Percentiles rank a stretch among this genome's conserved stretches.
phyloP scores from a whole-genome alignment of 2,329 filamentous ascomycete genomes.

The Teratosphaeria gauchensis region DNA sequence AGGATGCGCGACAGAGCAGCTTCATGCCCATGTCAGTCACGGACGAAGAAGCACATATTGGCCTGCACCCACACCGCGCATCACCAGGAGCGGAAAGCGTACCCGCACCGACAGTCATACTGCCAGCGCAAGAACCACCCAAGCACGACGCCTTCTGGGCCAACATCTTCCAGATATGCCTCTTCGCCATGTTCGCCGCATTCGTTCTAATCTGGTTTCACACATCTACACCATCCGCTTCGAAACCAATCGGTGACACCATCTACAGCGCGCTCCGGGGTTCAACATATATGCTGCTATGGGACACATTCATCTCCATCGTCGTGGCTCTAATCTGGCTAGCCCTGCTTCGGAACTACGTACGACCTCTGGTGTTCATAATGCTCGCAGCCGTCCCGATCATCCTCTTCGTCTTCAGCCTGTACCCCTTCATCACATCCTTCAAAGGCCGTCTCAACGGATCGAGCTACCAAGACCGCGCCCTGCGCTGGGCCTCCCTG shows the following conservation, averaged over 20 bases:
- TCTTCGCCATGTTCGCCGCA: slow-evolving; percentile 77
- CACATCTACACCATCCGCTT: slow-evolving; percentile 60
- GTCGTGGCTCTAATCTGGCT: slow-evolving; percentile 87
- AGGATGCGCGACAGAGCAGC: slow-evolving; percentile 30
- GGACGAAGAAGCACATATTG: slow-evolving; percentile 39
- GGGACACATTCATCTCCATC: slow-evolving; percentile 85
- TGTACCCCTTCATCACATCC: slow-evolving; percentile 86
- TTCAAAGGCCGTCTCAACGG: slow-evolving; percentile 70
- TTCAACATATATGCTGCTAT: slow-evolving; percentile 79
- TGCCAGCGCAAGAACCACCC: slow-evolving; percentile 58
- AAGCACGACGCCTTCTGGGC: slow-evolving; percentile 86
- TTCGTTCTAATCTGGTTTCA: slow-evolving; percentile 86
- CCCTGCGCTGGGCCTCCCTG: slow-evolving; percentile 79
- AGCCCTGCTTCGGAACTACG: slow-evolving; percentile 76
- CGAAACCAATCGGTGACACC: slow-evolving; percentile 75
- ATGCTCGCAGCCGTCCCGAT: slow-evolving; percentile 78
- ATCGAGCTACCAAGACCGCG: slow-evolving; percentile 70
- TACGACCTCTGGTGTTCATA: slow-evolving; percentile 68
- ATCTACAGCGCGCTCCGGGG: slow-evolving; percentile 82
- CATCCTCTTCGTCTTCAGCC: slow-evolving; percentile 76
- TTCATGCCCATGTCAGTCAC: slow-evolving; percentile 41
- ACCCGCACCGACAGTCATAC: slow-evolving; percentile 44
- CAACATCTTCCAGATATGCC: slow-evolving; percentile 74
- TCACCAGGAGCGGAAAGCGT: slow-evolving; percentile 45
- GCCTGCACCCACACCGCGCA: slow-evolving; percentile 33